These are phyloP conservation scores for Prillingera fragicola DNA, from an alignment of 1,284 basidiomycete species.

Conservation along the genomic window DNA sequence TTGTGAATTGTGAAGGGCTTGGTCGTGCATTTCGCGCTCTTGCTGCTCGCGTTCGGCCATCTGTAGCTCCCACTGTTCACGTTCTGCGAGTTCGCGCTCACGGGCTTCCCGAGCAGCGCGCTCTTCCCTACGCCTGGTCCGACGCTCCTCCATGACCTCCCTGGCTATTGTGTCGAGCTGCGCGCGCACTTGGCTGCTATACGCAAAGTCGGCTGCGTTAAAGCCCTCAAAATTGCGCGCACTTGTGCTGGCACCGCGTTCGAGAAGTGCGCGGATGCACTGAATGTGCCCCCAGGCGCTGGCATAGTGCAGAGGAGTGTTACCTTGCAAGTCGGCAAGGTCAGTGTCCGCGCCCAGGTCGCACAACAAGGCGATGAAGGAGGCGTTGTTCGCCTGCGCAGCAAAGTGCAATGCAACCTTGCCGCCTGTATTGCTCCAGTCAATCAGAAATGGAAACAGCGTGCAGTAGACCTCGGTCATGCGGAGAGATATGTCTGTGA, in stretches of 20 bases:
- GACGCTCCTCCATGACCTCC: constrained; percentile 27
- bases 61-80: not conserved
- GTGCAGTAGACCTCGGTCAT: constrained; percentile 37
- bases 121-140: constrained; percentile 12
- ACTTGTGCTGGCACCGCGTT: constrained; percentile 74
- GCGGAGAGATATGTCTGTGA: constrained; percentile 22
- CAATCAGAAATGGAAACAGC: constrained; percentile 63
- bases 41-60: not conserved
- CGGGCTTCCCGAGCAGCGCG: constrained; percentile 7
- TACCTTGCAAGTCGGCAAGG: constrained; percentile 81
- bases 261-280: constrained; percentile 80
- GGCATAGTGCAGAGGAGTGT: constrained; percentile 79
- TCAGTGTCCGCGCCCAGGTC: constrained; percentile 83
- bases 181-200: constrained; percentile 53
- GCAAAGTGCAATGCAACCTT: constrained; percentile 86
- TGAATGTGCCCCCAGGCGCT: constrained; percentile 48
- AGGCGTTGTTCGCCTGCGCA: constrained; percentile 79
- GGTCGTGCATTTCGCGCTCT: too few species aligned
- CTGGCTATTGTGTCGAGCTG: constrained; percentile 29
- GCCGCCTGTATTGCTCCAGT: constrained; percentile 82
- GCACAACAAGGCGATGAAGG: constrained; percentile 66
- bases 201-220: constrained; percentile 85
- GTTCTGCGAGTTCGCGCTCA: constrained; percentile 3
- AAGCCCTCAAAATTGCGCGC: constrained; percentile 85
- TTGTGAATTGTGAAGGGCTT: too few species aligned